Evolutionary conservation across 371 early-diverging fungal genomes (phyloP), one percentile per base, ranked within the genome.

Genomic region (Actinomortierella wolfii): DNA sequence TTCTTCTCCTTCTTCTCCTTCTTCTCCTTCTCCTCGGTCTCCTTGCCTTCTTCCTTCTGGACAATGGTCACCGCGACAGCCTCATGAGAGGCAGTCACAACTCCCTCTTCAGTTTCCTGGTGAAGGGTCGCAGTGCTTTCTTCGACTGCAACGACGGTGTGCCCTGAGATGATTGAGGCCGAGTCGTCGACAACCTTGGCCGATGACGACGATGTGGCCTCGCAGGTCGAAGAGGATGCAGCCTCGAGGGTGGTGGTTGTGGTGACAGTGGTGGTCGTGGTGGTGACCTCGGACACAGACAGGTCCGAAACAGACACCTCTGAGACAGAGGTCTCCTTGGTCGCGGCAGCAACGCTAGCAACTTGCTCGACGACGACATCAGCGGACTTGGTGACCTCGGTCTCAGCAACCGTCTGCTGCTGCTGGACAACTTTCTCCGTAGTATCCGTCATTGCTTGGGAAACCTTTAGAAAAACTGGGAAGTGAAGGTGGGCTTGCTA

Each of bases 61-160:
- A 93, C 95, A 87, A 95, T 92, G 14, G 92, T 93, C 43, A 87
- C 81, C 15, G 93, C 94, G 3, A 96, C 80, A 34, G 91, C 88
- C 54, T 85, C 85, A 9, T 93, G 84, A 2, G 24, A 15, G 43
- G 43, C 25, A 28, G 39, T 40, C 15, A 9, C 53, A 17, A 15
- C 17, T 2, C 23, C 28, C 11, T 21, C 54, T 3, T 34, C 42
- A 28, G 41, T 42, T 24, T 34, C 53, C 26, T 20, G 20, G 7
- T 17, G 20, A 39, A 42, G 20, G 3, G 28, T 34, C 18, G 23
- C 17, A 11, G 13, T 42, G 44, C 41, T n/a, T 5, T 43, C 24
- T 26, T 54, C 51, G 25, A 51, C 28, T 11, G 51, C 51, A 2
- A 51, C 17, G 17, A 26, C 28, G 34, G 28, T 14, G 28, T 51